Evolutionary conservation across 2,329 filamentous ascomycete genomes (phyloP), one percentile per base, ranked within the genome.

Genomic region (Alternaria sp.): DNA sequence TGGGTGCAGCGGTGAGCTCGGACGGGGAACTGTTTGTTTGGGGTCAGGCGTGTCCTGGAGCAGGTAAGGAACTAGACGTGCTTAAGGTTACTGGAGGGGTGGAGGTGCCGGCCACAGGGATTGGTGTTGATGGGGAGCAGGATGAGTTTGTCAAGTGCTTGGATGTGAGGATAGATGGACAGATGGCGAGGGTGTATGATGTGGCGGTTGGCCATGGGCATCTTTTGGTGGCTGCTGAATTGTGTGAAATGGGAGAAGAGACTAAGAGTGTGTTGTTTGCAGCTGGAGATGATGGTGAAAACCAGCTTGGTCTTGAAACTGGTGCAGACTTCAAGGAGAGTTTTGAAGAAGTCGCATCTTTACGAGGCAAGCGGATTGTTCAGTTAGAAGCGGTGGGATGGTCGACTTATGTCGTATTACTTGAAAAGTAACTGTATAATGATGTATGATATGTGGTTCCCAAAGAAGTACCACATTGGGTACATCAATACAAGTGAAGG

Each of bases 1-100:
- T 76, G 62, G 72, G 67, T n/a, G 73, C 71, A n/a, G 74, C 73
- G 0, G 14, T 77, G 12, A 68, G 67, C 39, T 46, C 56, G n/a
- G 70, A 76, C 7, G 73, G 73, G 0, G 75, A 77, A 55, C 46
- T 78, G 5, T 77, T 69, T 39, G 9, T 78, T 5, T 78, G 76
- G 76, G 76, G 76, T 3, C 70, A 75, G 51, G 60, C 69, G 5
- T 66, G 57, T 54, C 72, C 73, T n/a, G 73, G 70, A 4, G 54
- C 54, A 11, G 44, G 42, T 1, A 60, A 39, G 2, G 66, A 73
- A 26, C 26, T 75, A 6, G 28, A n/a, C 7, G 65, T 71, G n/a
- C 42, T 75, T 28, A 52, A 39, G 24, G 41, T 20, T 3, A 47
- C 7, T 20, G n/a, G 22, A 8, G 48, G 59, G 3, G 20, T 12